Conservation (phyloP, 352 stramenopile species). For the Phytophthora fragariaefolia region DNA sequence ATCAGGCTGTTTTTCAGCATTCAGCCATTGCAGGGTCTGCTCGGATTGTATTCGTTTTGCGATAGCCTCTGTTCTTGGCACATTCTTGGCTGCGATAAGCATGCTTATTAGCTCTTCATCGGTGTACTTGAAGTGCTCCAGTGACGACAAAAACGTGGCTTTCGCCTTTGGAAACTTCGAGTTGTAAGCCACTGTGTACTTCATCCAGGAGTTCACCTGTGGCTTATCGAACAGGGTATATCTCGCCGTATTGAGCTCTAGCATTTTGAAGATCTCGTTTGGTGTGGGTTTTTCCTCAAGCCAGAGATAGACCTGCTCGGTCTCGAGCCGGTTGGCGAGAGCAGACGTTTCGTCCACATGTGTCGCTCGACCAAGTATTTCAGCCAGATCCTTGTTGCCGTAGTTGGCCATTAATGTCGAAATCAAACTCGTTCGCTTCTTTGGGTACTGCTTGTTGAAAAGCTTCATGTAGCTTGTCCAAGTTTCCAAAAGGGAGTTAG, state of each 20-base stretch:
- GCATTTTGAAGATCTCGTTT: neutral
- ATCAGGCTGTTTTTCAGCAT: neutral
- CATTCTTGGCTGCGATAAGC: conserved; percentile 1
- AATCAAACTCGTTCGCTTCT: conserved; percentile 11
- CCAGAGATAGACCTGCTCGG: neutral
- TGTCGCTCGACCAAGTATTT: neutral
- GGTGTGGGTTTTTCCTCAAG: neutral
- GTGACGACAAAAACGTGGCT: neutral
- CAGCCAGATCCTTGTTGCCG: neutral
- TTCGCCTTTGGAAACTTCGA: neutral
- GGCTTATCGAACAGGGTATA: neutral
- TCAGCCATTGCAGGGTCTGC: neutral
- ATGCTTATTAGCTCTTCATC: neutral
- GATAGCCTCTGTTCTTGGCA: neutral
- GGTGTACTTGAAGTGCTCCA: neutral
- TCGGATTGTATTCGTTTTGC: neutral
- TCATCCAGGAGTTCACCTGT: neutral
- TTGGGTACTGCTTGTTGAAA: conserved; percentile 15
- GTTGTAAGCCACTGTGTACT: neutral
- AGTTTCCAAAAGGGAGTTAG: neutral
- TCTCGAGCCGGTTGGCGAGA: neutral
- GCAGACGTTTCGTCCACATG: neutral
- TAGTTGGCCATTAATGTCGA: neutral
- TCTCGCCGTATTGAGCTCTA: neutral
- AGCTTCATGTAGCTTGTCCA: neutral